Base-by-base conservation (phyloP, 108 stramenopile genomes). In the Chaetoceros tenuissimus region DNA sequence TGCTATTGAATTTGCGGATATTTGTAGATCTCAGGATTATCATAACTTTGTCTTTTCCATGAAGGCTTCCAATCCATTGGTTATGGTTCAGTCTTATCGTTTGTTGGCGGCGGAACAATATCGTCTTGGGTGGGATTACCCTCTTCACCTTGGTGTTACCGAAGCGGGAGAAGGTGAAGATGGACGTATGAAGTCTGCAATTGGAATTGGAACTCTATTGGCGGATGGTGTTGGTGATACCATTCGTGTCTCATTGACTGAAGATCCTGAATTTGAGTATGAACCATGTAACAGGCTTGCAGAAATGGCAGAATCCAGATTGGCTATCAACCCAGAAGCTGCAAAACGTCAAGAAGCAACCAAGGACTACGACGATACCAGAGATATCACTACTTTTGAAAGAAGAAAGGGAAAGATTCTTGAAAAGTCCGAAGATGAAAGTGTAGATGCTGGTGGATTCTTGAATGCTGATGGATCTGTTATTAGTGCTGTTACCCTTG, bases 31-130 rank as follows among this genome's bases (percentile, higher is more conserved):
- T 31, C 80, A 92, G 66, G 90, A 97, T 56, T 97, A 63, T 67
- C 96, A 97, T 88, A 97, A 97, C 82, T 97, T 97, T 74, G 90
- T 97, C 62, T 97, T 97, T 62, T 94, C 92, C 55, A 97, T 97
- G 96, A 97, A 97, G 81, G 91, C 96, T 13, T 89, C 86, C 50
- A 97, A 97, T 51, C 96, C 96, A n/a, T 66, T 97, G 53, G 96
- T 97, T 50, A 97, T 97, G 96, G 94, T 95, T 19, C 96, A 97
- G 66, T 82, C 79, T 28, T 96, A 96, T 72, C 89, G 96, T 56
- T 73, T 95, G 46, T 73, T 96, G 51, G 93, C 94, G 24, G 91
- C 92, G 1, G 90, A 94, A 64, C 79, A 81, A 80, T 95, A 95
- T 68, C 77, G 89, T 57, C 57, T 89, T 30, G 89, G 77, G 34